Conservation (phyloP, 148 eudicot species). For the Amaranthus hypochondriacus region DNA sequence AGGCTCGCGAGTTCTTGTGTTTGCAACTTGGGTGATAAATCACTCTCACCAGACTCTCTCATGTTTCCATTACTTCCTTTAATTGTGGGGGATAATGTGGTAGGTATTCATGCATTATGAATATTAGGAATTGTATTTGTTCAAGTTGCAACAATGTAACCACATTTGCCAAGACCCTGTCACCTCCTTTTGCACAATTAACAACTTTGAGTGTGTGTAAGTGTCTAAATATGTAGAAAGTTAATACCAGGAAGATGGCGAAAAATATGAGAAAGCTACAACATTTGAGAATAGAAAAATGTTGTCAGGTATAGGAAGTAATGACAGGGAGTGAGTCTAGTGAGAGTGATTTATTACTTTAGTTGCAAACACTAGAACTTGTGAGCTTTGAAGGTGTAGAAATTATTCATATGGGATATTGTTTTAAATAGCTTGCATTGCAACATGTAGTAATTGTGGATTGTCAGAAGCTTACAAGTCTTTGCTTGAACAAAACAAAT, state of each 20-base stretch:
- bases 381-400: slow-evolving; percentile 9
- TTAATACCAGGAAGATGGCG: slow-evolving; percentile 7
- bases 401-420: slow-evolving; percentile 2
- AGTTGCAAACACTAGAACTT: slow-evolving; percentile 12
- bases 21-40: slow-evolving; percentile 10
- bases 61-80: slow-evolving; percentile 15
- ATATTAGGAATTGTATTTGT: slow-evolving; percentile 17
- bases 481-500: slow-evolving; percentile 10
- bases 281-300: slow-evolving; percentile 20
- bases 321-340: slow-evolving; percentile 1
- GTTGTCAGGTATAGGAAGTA: slow-evolving; percentile 17
- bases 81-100: background rate
- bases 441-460: slow-evolving; percentile 10
- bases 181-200: slow-evolving; percentile 12
- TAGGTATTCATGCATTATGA: slow-evolving; percentile 6
- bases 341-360: background rate
- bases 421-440: slow-evolving; percentile 11
- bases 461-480: slow-evolving; percentile 11
- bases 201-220: slow-evolving; percentile 14
- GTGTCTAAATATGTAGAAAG: slow-evolving; percentile 13
- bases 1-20: slow-evolving; percentile 11
- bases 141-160: slow-evolving; percentile 1
- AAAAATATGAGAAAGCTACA: slow-evolving; percentile 13
- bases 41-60: background rate
- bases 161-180: slow-evolving; percentile 9